A percentile compares a stretch with the other conserved stretches of the same genome.
These are phyloP conservation scores for Puccinellia tenuiflora DNA, from an alignment of 176 grass and related monocot genomes.

Conservation along the genomic window DNA sequence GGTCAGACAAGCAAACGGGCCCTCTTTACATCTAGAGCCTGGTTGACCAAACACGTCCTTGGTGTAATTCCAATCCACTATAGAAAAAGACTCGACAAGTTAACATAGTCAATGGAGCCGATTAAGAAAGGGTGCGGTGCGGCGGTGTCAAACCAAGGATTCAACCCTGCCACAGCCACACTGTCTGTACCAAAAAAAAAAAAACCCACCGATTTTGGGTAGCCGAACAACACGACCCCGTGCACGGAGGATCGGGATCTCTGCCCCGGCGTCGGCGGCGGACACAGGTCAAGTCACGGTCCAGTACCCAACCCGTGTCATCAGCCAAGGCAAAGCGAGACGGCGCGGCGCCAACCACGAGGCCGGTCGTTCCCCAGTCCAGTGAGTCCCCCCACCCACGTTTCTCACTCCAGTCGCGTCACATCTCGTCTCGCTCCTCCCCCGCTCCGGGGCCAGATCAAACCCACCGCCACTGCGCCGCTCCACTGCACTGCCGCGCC, in stretches of 20 bases:
- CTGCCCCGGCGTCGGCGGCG: conserved; percentile 16
- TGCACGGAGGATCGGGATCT: conserved; percentile 53
- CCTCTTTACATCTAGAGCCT: no score
- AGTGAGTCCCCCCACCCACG: conserved; percentile 17
- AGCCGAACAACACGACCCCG: neutral
- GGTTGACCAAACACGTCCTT: no score
- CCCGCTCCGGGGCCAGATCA: conserved; percentile 19
- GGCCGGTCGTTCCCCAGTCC: conserved; percentile 25
- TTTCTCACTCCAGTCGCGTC: conserved; percentile 10
- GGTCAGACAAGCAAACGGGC: no score
- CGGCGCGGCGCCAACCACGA: conserved; percentile 36
- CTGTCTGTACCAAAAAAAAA: neutral
- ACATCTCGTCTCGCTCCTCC: neutral
- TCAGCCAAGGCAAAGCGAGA: neutral
- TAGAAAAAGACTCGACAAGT: neutral
- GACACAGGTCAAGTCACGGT: conserved; percentile 11
- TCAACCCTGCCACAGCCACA: neutral
- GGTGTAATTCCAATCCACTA: neutral
- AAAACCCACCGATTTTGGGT: neutral
- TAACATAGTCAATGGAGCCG: neutral
- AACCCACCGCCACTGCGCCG: neutral
- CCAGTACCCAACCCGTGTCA: neutral
- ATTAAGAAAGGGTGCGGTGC: no score
- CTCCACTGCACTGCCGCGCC: neutral
- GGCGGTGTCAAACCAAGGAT: neutral